Conservation (phyloP, 78 protist species). For the Paulinella micropora region DNA sequence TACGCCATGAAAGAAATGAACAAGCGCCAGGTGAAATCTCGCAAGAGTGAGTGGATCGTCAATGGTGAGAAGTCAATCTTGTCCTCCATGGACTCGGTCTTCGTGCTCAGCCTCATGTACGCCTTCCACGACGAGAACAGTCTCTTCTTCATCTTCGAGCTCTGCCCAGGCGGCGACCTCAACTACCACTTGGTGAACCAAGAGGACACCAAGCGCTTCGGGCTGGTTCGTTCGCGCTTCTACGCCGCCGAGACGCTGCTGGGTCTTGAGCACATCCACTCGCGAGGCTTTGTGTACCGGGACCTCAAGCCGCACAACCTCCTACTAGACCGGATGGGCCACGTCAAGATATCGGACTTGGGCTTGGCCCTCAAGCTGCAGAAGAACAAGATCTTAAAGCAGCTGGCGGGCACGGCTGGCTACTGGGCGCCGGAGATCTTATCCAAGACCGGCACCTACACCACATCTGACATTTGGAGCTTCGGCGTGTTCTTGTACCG, state of each 20-base stretch:
- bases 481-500: not conserved
- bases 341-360: not conserved
- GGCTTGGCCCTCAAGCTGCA: constrained; percentile 3
- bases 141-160: not conserved
- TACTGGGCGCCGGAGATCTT: constrained; percentile 3
- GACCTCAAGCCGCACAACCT: not conserved
- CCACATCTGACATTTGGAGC: not conserved
- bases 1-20: constrained; percentile 6
- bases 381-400: not conserved
- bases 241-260: not conserved
- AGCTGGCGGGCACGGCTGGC: not conserved
- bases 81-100: not conserved
- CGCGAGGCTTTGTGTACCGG: not conserved
- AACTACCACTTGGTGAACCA: not conserved
- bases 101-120: not conserved
- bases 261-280: not conserved
- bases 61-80: not conserved
- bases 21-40: not conserved
- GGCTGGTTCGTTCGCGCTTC: not conserved
- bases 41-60: not conserved
- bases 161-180: not conserved
- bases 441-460: not conserved
- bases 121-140: not conserved
- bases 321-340: not conserved
- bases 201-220: too few species aligned